Evolutionary conservation across 169 alveolate species (phyloP).

Genomic region (Condylostoma magnum): DNA sequence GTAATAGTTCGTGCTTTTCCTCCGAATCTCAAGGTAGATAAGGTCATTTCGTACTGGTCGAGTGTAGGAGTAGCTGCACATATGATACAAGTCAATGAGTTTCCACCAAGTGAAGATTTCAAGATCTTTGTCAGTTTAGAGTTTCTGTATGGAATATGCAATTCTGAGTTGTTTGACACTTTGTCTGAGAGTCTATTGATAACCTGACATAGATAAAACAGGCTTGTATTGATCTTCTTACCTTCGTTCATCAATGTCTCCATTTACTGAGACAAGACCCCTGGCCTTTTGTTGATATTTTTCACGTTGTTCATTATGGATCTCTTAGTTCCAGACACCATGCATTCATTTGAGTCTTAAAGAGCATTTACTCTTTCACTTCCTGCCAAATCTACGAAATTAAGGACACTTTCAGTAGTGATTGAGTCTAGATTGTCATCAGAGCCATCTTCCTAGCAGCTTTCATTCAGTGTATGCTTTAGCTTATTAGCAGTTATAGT

Average conservation of each 20-base stretch:
- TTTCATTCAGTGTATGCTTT: too few species aligned
- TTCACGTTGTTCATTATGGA: constrained; percentile 13
- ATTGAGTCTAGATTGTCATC: too few species aligned
- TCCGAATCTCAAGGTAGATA: constrained; percentile 75
- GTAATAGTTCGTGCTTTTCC: constrained; percentile 61
- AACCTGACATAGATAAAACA: constrained; percentile 70
- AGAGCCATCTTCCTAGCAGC: constrained; percentile 18
- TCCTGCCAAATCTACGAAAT: constrained; percentile 79
- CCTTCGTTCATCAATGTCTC: constrained; percentile 59
- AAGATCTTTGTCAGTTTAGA: constrained; percentile 73
- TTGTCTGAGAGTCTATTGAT: constrained; percentile 43
- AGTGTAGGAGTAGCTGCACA: constrained; percentile 56
- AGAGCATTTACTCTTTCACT: constrained; percentile 72
- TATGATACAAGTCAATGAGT: constrained; percentile 69
- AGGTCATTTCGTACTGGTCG: constrained; percentile 57
- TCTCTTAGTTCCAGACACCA: constrained; percentile 28
- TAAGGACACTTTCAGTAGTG: constrained; percentile 54
- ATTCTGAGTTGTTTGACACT: constrained; percentile 56
- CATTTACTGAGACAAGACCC: constrained; percentile 2
- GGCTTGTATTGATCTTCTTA: constrained; percentile 58
- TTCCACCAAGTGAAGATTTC: constrained; percentile 69
- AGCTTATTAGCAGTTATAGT: background rate
- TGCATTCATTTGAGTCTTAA: too few species aligned
- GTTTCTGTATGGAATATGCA: constrained; percentile 74
- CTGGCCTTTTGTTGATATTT: constrained; percentile 19